Percentiles rank a stretch among this genome's conserved stretches.
phyloP scores from a whole-genome alignment of 2,329 filamentous ascomycete species.

The Neopestalotiopsis sp. region DNA sequence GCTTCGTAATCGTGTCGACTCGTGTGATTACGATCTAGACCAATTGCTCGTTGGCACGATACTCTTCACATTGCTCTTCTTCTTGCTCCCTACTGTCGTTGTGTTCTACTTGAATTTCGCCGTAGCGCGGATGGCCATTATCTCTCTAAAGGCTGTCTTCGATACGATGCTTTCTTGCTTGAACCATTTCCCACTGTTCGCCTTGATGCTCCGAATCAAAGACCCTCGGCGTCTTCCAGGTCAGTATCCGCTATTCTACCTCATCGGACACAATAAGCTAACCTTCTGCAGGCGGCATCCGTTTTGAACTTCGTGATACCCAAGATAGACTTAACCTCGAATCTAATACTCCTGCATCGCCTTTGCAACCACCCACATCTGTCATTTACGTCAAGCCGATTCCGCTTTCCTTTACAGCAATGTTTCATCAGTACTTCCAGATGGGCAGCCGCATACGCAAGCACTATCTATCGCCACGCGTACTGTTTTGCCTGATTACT shows the following conservation, averaged over 20 bases:
- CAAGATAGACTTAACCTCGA: conserved; percentile 52
- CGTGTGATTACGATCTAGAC: conserved; percentile 97
- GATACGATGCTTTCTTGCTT: conserved; percentile 92
- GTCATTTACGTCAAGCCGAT: conserved; percentile 91
- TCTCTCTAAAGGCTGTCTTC: conserved; percentile 86
- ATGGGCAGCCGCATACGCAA: conserved; percentile 90
- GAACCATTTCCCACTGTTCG: conserved; percentile 97
- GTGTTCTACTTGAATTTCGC: conserved; percentile 99
- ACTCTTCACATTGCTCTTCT: conserved; percentile 92
- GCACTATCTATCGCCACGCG: conserved; percentile 89
- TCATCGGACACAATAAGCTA: conserved; percentile 27
- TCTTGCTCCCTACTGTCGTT: conserved; percentile 89
- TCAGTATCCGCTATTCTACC: conserved; percentile 39
- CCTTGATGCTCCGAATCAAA: conserved; percentile 93
- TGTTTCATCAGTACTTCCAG: conserved; percentile 98
- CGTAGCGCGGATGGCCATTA: conserved; percentile 91
- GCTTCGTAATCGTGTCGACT: conserved; percentile 95
- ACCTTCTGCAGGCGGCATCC: conserved; percentile 70
- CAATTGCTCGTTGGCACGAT: conserved; percentile 96
- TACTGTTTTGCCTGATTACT: conserved; percentile 85
- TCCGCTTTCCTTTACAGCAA: conserved; percentile 86
- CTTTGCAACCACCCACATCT: conserved; percentile 66
- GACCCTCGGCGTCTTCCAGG: conserved; percentile 89
- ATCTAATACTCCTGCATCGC: conserved; percentile 29
- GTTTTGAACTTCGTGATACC: conserved; percentile 86